Evolutionary conservation across 352 stramenopile genomes (phyloP).

Genomic region (Globisporangium barbulae): DNA sequence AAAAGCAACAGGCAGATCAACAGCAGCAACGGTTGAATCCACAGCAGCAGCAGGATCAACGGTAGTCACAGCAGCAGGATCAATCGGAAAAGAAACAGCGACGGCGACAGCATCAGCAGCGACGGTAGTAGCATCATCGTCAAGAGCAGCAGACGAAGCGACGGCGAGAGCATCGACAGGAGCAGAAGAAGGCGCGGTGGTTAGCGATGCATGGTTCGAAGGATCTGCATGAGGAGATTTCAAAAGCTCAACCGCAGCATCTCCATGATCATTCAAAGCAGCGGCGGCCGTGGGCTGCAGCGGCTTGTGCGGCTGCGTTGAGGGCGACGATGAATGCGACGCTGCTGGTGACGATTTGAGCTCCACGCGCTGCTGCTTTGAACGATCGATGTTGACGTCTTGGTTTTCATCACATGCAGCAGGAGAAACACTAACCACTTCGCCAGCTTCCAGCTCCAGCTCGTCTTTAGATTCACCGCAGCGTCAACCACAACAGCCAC

Average conservation of each 20-base stretch:
- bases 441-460: conserved; percentile 49
- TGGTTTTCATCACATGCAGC: conserved; percentile 18
- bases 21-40: conserved; percentile 16
- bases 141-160: conserved; percentile 24
- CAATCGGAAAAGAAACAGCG: neutral
- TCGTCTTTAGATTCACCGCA: conserved; percentile 27
- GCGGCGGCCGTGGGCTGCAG: neutral
- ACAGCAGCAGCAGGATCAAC: conserved; percentile 19
- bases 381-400: conserved; percentile 13
- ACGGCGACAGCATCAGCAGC: conserved; percentile 5
- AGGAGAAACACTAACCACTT: conserved; percentile 46
- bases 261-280: conserved; percentile 14
- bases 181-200: conserved; percentile 30
- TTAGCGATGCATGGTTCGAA: conserved; percentile 17
- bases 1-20: conserved; percentile 1
- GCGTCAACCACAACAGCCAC: neutral
- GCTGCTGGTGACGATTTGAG: neutral
- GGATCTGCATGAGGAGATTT: conserved; percentile 19
- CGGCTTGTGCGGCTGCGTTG: neutral
- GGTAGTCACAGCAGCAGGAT: conserved; percentile 17
- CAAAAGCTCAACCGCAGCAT: conserved; percentile 12
- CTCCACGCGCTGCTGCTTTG: conserved; percentile 13
- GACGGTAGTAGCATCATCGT: conserved; percentile 16
- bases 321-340: neutral
- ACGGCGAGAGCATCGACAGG: conserved; percentile 21